Percentiles rank a stretch among this genome's conserved stretches.
phyloP scores from a whole-genome alignment of 2,329 filamentous ascomycete genomes.

The Ciborinia camelliae region DNA sequence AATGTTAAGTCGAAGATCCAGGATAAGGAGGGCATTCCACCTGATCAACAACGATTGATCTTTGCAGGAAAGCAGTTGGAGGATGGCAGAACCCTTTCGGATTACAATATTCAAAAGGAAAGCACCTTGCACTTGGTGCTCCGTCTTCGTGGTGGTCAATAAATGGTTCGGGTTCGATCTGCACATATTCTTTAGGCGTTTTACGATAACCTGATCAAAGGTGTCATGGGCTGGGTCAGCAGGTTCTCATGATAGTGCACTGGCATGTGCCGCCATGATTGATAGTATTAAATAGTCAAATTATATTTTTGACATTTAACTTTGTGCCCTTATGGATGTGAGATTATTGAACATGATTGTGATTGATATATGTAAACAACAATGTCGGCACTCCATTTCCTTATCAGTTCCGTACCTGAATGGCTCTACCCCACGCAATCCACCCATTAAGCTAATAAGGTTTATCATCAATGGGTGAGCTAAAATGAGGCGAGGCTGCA shows the following conservation, averaged over 20 bases:
- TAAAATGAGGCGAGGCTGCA: constrained; percentile 18
- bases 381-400: not conserved
- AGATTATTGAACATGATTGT: not conserved
- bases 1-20: constrained; percentile 70
- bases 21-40: constrained; percentile 69
- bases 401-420: not conserved
- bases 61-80: constrained; percentile 70
- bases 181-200: constrained; percentile 15
- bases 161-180: constrained; percentile 13
- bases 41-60: constrained; percentile 68
- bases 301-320: constrained; percentile 17
- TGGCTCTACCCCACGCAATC: not conserved
- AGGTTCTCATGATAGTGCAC: constrained; percentile 13
- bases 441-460: constrained; percentile 10
- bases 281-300: constrained; percentile 20
- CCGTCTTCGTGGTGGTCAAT: constrained; percentile 62
- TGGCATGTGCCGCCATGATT: constrained; percentile 3
- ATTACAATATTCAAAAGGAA: constrained; percentile 86
- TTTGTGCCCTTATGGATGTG: not conserved
- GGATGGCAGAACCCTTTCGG: constrained; percentile 74
- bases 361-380: not conserved
- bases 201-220: constrained; percentile 9
- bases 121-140: constrained; percentile 69
- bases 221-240: constrained; percentile 9
- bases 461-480: too few relatives aligned